Percentiles rank a stretch among this genome's conserved stretches.
Conservation (phyloP, 1,139 yeast genomes). For the Pichia terricola region DNA sequence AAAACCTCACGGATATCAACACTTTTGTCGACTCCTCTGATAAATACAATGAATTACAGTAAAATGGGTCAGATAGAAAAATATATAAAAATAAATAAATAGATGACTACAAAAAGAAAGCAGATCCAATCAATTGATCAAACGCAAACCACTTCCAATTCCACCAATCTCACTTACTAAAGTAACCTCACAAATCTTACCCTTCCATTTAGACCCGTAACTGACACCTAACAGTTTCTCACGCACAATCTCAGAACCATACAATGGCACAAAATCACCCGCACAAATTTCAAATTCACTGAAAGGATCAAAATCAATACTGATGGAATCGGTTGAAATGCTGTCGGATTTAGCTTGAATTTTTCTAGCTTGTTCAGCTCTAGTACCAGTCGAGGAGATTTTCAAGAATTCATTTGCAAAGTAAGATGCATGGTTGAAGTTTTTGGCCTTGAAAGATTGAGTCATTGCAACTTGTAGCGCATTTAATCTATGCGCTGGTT, state of each 20-base stretch:
- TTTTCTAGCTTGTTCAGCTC: constrained; percentile 84
- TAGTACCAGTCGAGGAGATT: constrained; percentile 59
- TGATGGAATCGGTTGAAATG: constrained; percentile 75
- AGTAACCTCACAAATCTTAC: constrained; percentile 69
- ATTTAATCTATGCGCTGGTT: constrained; percentile 72
- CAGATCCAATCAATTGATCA: constrained; percentile 5
- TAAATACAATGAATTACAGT: too few relatives aligned
- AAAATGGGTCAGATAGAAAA: too few relatives aligned
- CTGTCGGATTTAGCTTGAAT: constrained; percentile 73
- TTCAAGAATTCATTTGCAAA: constrained; percentile 80
- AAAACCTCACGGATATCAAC: too few relatives aligned
- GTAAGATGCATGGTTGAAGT: constrained; percentile 78
- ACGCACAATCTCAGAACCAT: constrained; percentile 57
- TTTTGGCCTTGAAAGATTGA: constrained; percentile 79
- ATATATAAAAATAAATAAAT: too few relatives aligned
- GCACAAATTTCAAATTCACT: constrained; percentile 91
- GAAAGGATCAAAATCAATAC: constrained; percentile 85
- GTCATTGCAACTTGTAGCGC: constrained; percentile 95
- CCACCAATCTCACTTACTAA: constrained; percentile 76
- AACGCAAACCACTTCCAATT: constrained; percentile 88
- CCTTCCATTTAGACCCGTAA: constrained; percentile 70
- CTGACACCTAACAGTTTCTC: constrained; percentile 92
- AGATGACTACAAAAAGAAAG: not conserved
- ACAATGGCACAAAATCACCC: constrained; percentile 79
- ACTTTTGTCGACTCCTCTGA: too few relatives aligned